These are phyloP conservation scores for Sanghuangporus sanghuang DNA, from an alignment of 1,284 basidiomycete genomes.

Conservation along the genomic window DNA sequence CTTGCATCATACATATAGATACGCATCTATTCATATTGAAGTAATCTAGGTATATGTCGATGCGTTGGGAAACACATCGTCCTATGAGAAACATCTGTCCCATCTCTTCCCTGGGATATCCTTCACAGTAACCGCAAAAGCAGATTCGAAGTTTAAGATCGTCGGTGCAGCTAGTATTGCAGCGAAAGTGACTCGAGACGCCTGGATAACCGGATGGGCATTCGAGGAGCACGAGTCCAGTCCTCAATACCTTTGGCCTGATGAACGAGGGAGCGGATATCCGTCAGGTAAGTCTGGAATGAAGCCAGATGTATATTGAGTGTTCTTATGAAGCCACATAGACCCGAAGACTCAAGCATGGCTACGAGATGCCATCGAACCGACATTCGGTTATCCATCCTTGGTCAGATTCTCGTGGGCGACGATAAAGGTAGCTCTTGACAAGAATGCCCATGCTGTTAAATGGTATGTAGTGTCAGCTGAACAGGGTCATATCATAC, in stretches of 20 bases:
- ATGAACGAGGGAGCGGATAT: slow-evolving; percentile 74
- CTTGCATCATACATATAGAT: not conserved
- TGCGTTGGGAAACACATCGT: slow-evolving; percentile 84
- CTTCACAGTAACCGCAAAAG: slow-evolving; percentile 91
- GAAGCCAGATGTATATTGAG: not conserved
- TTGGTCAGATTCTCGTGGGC: slow-evolving; percentile 95
- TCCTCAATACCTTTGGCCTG: slow-evolving; percentile 31
- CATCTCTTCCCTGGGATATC: slow-evolving; percentile 75
- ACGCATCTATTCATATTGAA: too few species aligned
- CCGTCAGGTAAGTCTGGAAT: slow-evolving; percentile 60
- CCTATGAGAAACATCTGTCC: slow-evolving; percentile 80
- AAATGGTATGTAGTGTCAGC: slow-evolving; percentile 58
- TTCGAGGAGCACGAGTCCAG: slow-evolving; percentile 15
- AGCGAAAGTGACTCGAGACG: slow-evolving; percentile 94
- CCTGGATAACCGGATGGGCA: slow-evolving; percentile 77
- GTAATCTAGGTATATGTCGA: slow-evolving; percentile 85
- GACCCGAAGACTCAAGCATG: slow-evolving; percentile 93
- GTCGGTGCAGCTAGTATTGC: slow-evolving; percentile 96
- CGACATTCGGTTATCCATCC: slow-evolving; percentile 90
- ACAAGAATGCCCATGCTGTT: slow-evolving; percentile 72
- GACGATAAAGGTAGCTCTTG: slow-evolving; percentile 84
- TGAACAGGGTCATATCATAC: not conserved
- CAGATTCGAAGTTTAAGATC: slow-evolving; percentile 93
- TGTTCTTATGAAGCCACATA: slow-evolving; percentile 24
- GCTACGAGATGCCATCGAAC: slow-evolving; percentile 74